Conservation (phyloP, 345 rosid species). For the Citrus cavaleriei region DNA sequence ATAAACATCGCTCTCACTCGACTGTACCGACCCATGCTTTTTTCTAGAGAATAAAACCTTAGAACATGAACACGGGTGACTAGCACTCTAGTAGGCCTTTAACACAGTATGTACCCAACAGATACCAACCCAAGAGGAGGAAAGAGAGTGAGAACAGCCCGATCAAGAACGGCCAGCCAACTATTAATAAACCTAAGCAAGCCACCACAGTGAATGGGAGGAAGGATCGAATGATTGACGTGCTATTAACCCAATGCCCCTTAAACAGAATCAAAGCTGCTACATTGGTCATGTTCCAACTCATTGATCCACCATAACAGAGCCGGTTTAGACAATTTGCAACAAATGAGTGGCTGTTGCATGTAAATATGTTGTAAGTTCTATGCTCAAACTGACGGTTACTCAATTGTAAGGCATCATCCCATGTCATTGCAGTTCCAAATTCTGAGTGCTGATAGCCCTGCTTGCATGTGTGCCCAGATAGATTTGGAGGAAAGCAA, state of each 20-base stretch:
- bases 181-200: slow-evolving; percentile 45
- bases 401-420: slow-evolving; percentile 57
- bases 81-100: slow-evolving; percentile 55
- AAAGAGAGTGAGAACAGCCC: slow-evolving; percentile 63
- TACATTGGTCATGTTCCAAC: slow-evolving; percentile 85
- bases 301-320: slow-evolving; percentile 66
- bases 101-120: slow-evolving; percentile 60
- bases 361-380: slow-evolving; percentile 84
- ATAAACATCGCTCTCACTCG: slow-evolving; percentile 11
- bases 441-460: slow-evolving; percentile 68
- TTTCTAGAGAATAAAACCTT: slow-evolving; percentile 1
- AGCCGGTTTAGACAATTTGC: slow-evolving; percentile 79
- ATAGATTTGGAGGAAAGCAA: slow-evolving; percentile 72
- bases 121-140: slow-evolving; percentile 68
- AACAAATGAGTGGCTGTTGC: slow-evolving; percentile 86
- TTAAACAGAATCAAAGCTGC: slow-evolving; percentile 52
- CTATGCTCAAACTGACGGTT: slow-evolving; percentile 59
- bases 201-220: slow-evolving; percentile 65
- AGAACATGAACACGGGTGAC: slow-evolving; percentile 1
- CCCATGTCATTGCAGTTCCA: slow-evolving; percentile 81
- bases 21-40: neutral
- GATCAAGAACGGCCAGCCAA: slow-evolving; percentile 81
- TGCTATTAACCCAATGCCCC: slow-evolving; percentile 65
- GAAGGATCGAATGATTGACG: slow-evolving; percentile 66
- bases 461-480: slow-evolving; percentile 73